Conservation (phyloP, 2,329 filamentous ascomycete species). For the Colletotrichum filicis region DNA sequence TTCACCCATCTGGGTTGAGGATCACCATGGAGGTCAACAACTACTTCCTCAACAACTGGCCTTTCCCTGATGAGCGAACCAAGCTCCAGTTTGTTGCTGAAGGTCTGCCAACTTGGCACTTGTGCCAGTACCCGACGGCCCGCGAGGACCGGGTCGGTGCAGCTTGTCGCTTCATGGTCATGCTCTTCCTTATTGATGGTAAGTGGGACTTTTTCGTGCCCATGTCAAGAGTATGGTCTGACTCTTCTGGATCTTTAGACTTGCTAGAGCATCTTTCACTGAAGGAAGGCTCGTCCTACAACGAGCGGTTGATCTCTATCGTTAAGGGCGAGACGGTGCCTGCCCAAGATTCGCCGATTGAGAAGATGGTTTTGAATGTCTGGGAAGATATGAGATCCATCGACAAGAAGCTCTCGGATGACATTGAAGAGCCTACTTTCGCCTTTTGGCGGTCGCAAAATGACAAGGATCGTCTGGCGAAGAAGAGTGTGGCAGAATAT, state of each 20-base stretch:
- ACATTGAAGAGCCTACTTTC: slow-evolving; percentile 9
- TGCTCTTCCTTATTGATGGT: slow-evolving; percentile 12
- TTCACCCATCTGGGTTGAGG: not conserved
- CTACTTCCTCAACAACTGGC: slow-evolving; percentile 12
- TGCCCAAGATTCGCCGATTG: not conserved
- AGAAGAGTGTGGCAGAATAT: slow-evolving; percentile 3
- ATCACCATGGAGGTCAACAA: slow-evolving; percentile 6
- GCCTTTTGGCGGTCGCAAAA: slow-evolving; percentile 8
- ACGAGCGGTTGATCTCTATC: slow-evolving; percentile 9
- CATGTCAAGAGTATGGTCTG: no score
- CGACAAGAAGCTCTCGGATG: not conserved
- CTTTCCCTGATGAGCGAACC: slow-evolving; percentile 4
- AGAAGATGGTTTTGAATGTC: not conserved
- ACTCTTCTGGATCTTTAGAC: no score
- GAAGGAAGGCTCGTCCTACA: not conserved
- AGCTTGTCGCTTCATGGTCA: not conserved
- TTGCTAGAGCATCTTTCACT: no score
- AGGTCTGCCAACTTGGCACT: slow-evolving; percentile 6
- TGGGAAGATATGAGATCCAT: slow-evolving; percentile 1
- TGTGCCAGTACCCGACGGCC: slow-evolving; percentile 8
- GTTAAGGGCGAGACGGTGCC: not conserved
- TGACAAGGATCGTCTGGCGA: slow-evolving; percentile 3
- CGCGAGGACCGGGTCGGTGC: not conserved
- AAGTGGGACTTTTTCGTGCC: not conserved
- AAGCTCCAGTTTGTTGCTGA: slow-evolving; percentile 4